phyloP scores from a whole-genome alignment of 2,329 filamentous ascomycete species.

The Hymenoscyphus repandus region DNA sequence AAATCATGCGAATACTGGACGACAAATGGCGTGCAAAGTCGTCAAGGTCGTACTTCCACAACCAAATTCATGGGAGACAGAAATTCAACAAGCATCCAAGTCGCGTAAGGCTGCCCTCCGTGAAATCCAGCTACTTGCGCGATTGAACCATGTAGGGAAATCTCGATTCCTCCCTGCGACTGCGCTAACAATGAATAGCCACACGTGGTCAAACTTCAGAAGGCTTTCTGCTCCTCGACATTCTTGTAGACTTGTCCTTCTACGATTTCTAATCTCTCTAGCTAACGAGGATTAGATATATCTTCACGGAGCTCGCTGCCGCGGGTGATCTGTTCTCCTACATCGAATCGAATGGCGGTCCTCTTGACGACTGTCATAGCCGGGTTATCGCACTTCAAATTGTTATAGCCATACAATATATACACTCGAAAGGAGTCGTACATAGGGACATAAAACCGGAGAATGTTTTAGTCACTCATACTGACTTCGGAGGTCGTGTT shows the following conservation, averaged over 20 bases:
- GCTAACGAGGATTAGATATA: conserved; percentile 37
- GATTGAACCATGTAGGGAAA: conserved; percentile 46
- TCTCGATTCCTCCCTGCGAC: neutral
- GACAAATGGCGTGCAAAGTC: conserved; percentile 66
- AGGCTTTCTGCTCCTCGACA: conserved; percentile 44
- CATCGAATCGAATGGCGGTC: conserved; percentile 19
- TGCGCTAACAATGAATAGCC: conserved; percentile 35
- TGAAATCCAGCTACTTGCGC: conserved; percentile 48
- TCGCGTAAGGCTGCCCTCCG: conserved; percentile 37
- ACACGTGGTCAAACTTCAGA: conserved; percentile 48
- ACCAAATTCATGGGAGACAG: neutral
- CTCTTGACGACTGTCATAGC: conserved; percentile 22
- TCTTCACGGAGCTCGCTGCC: conserved; percentile 53
- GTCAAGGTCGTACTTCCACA: conserved; percentile 8
- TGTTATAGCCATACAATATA: conserved; percentile 26
- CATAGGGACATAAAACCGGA: conserved; percentile 32
- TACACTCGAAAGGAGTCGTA: conserved; percentile 27
- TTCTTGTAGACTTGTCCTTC: conserved; percentile 37
- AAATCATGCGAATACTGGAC: conserved; percentile 43
- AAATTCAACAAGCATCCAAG: conserved; percentile 11
- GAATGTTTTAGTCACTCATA: conserved; percentile 29
- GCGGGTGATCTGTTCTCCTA: conserved; percentile 34
- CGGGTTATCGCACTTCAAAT: conserved; percentile 29
- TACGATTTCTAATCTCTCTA: neutral
- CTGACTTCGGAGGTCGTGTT: conserved; percentile 26